Conservation (phyloP, 2,329 filamentous ascomycete genomes). For the Berkeleyomyces rouxiae region DNA sequence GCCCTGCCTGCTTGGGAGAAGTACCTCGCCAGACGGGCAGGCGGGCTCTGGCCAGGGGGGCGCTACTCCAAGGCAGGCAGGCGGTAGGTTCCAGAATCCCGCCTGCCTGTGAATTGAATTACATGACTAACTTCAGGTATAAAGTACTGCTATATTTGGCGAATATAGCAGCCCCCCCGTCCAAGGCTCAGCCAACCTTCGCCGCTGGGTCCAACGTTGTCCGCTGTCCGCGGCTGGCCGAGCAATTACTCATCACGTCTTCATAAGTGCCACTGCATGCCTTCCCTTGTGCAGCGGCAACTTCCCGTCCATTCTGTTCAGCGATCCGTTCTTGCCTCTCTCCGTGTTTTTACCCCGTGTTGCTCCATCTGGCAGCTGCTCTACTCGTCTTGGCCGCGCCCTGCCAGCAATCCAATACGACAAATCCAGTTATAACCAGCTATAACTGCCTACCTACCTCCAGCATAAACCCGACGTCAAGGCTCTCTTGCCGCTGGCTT, state of each 20-base stretch:
- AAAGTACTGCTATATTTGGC: no score
- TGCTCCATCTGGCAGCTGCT: not conserved
- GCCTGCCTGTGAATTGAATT: not conserved
- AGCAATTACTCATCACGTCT: not conserved
- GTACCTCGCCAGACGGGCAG: not conserved
- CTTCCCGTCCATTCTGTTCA: not conserved
- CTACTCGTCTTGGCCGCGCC: not conserved
- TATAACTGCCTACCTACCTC: not conserved
- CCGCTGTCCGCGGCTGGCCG: not conserved
- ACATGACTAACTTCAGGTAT: no score
- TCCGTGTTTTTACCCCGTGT: not conserved
- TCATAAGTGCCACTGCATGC: not conserved
- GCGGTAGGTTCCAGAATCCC: not conserved
- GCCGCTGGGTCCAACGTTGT: no score
- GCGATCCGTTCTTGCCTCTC: not conserved
- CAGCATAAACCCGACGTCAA: not conserved
- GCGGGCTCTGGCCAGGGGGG: not conserved
- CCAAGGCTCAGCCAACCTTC: not conserved
- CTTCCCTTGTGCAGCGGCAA: not conserved
- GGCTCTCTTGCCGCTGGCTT: not conserved
- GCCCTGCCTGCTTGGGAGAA: not conserved
- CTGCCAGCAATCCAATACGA: not conserved
- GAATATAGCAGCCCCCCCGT: no score
- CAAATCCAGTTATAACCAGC: no score
- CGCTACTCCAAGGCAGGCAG: not conserved